Percentiles rank a stretch among this genome's conserved stretches.
Evolutionary conservation across 345 rosid species (phyloP).

Genomic region (Draba incana): DNA sequence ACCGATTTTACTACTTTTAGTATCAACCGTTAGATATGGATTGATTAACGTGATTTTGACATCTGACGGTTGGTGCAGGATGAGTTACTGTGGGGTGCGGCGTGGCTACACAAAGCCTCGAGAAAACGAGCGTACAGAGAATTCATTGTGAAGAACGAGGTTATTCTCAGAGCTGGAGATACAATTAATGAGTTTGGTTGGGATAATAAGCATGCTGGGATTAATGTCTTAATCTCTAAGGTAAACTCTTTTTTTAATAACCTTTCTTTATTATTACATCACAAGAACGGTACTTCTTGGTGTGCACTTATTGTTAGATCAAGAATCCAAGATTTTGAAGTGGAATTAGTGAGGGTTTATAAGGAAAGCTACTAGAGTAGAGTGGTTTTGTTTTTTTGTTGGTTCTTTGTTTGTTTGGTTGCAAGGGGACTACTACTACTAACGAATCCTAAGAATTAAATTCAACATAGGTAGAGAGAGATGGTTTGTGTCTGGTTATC

Average conservation of each 20-base stretch:
- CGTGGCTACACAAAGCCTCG: slow-evolving; percentile 96
- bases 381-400: slow-evolving; percentile 34
- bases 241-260: slow-evolving; percentile 34
- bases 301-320: no score
- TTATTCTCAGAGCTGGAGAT: slow-evolving; percentile 77
- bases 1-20: slow-evolving; percentile 18
- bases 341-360: slow-evolving; percentile 9
- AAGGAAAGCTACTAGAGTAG: slow-evolving; percentile 7
- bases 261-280: neutral
- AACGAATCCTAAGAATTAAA: slow-evolving; percentile 31
- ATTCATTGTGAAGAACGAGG: slow-evolving; percentile 85
- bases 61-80: slow-evolving; percentile 52
- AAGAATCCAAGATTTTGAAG: no score
- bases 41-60: neutral
- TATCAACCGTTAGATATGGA: slow-evolving; percentile 19
- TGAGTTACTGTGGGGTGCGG: slow-evolving; percentile 96
- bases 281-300: neutral
- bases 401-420: slow-evolving; percentile 27
- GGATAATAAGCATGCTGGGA: slow-evolving; percentile 97
- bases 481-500: slow-evolving; percentile 34
- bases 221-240: slow-evolving; percentile 93
- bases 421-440: slow-evolving; percentile 26
- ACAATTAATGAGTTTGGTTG: slow-evolving; percentile 93
- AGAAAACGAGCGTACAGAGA: slow-evolving; percentile 65
- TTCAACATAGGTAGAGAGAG: slow-evolving; percentile 26